These are phyloP conservation scores for Fraxinus cuspidata DNA, from an alignment of 257 asterid genomes.

Conservation along the genomic window DNA sequence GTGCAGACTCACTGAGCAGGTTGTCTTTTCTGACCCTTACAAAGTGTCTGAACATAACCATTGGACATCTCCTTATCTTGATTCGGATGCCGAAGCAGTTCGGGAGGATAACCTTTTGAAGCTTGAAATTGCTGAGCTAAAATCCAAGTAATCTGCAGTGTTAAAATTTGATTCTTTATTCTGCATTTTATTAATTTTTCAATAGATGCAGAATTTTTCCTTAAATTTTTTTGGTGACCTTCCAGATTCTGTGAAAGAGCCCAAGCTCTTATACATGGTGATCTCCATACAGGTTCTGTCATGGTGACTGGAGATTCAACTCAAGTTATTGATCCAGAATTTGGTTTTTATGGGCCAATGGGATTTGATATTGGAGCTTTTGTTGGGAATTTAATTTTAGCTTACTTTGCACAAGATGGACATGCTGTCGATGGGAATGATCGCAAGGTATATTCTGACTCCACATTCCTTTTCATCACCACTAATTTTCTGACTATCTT, in stretches of 20 bases:
- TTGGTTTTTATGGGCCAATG: constrained; percentile 90
- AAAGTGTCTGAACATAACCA: constrained; percentile 77
- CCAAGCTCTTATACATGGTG: constrained; percentile 95
- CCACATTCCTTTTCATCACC: not conserved
- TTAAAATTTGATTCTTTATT: constrained; percentile 4
- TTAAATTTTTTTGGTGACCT: constrained; percentile 29
- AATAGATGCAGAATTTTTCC: constrained; percentile 8
- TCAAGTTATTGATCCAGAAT: constrained; percentile 94
- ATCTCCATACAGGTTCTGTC: constrained; percentile 93
- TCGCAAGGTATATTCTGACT: constrained; percentile 54
- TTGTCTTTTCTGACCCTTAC: constrained; percentile 92
- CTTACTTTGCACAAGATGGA: constrained; percentile 95
- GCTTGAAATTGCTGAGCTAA: constrained; percentile 86
- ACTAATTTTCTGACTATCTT: not conserved
- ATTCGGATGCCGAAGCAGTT: constrained; percentile 82
- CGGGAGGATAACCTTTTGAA: constrained; percentile 73
- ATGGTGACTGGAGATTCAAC: constrained; percentile 86
- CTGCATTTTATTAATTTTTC: not conserved
- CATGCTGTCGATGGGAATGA: constrained; percentile 65
- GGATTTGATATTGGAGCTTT: constrained; percentile 95
- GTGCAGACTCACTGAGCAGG: constrained; percentile 96
- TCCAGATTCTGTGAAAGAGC: constrained; percentile 94
- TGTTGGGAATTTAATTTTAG: constrained; percentile 81
- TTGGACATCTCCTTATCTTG: constrained; percentile 90
- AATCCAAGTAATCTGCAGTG: constrained; percentile 62